Evolutionary conservation across 345 rosid species (phyloP), one percentile per base, ranked within the genome.

Genomic region (Hibiscus syriacus): DNA sequence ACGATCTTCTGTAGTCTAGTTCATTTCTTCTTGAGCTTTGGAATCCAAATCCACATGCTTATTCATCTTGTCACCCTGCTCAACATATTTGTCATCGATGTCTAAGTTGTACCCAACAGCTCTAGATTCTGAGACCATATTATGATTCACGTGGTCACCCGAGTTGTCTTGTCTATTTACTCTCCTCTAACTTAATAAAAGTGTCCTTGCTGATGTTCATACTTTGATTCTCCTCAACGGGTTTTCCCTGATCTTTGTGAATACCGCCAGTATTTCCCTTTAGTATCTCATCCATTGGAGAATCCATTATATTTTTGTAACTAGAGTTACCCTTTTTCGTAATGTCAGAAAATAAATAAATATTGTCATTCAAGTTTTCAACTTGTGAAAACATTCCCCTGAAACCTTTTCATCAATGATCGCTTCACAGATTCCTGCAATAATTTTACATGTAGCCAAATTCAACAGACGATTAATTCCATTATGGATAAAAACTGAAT

Each of bases 151-250:
- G 6, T 29, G 36, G 19, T 27, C 67, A 29, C 48, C 12, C 8
- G 7, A 9, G 26, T 43, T 72, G 68, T 64, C 64, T 67, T 38
- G 61, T 25, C 38, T 69, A 30, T 55, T n/a, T 46, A 70, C 70
- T 73, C 60, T 70, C 60, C 25, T 73, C 72, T 29, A 49, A 14
- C 69, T 75, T 38, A 45, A 17, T 62, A 74, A 65, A 4, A 46
- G 58, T 68, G 17, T 68, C 69, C 46, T 61, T 55, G 7, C 60
- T 70, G 52, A 70, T 72, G 55, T 73, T 73, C 34, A 69, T 32
- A 68, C 76, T 46, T 34, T 68, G 70, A n/a, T 69, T 58, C 69
- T 77, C 76, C 71, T 80, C 63, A n/a, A 57, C 23, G 1, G 70
- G 49, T 61, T 64, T 75, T 2, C 5, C 73, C 43, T 23, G 61